Evolutionary conservation across 2,329 filamentous ascomycete genomes (phyloP), one percentile per base, ranked within the genome.

Genomic region (Pseudopithomyces maydicus): DNA sequence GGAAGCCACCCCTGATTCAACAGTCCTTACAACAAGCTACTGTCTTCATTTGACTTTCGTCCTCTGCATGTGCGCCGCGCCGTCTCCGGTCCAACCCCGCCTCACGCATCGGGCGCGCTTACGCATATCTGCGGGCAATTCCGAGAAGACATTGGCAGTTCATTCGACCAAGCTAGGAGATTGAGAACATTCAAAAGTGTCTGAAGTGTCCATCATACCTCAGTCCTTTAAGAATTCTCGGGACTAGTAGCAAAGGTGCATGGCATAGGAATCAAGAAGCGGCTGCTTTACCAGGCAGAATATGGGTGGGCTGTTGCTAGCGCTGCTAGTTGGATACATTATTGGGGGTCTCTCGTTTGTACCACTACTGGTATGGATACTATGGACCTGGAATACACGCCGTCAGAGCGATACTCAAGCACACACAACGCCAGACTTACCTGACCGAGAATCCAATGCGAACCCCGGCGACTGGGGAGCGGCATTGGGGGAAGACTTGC

Each of bases 341-440:
- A 6, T 52, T n/a, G 43, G 35, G 7, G 54, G 54, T 15, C 8
- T 43, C 6, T 43, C 50, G n/a, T 52, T 50, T 19, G 6, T 57
- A 17, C 55, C 50, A 15, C 32, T 53, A 10, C n/a, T 54, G 26
- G 26, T 17, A 32, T 54, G 42, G 49, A 22, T 23, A n/a, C 22
- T 56, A 12, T 56, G 54, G 54, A 19, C 39, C 12, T 53, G 44
- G 43, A 44, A 36, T 23, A 56, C 54, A 14, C 44, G 17, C 15
- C 20, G 43, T 36, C 23, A 41, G 29, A 17, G 12, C 44, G 29
- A 39, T 19, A 42, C 32, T 23, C 17, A 44, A 17, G 19, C 36
- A 11, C 36, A 41, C 22, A 29, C 22, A 36, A 33, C 26, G 3
- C 33, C 36, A 22, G 33, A 17, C 29, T 22, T 36, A 22, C 33